A percentile compares a stretch with the other conserved stretches of the same genome.
phyloP scores from a whole-genome alignment of 345 rosid species.

The Odontarrhena argentea region DNA sequence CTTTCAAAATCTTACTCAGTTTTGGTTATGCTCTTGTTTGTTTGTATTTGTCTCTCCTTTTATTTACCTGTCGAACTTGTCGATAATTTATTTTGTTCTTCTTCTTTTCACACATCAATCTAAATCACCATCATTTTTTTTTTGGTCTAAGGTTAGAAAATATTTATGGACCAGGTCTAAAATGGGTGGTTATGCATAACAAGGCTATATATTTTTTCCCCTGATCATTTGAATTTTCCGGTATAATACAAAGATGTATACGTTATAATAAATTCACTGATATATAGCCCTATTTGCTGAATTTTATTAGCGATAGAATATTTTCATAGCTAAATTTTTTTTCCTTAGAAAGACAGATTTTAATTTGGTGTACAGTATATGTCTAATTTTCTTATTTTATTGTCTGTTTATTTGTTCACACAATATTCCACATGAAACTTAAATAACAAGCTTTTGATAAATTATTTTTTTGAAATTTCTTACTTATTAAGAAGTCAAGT shows the following conservation, averaged over 20 bases:
- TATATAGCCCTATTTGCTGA: too few relatives aligned
- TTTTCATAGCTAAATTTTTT: too few relatives aligned
- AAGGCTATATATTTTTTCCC: neutral
- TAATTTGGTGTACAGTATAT: too few relatives aligned
- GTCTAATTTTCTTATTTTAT: too few relatives aligned
- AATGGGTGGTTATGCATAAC: neutral
- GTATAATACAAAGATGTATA: neutral
- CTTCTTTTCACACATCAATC: constrained; percentile 36
- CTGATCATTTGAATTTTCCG: neutral
- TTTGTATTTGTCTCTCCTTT: constrained; percentile 12
- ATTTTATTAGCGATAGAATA: neutral
- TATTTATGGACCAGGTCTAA: neutral
- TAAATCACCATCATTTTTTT: neutral
- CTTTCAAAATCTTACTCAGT: constrained; percentile 30
- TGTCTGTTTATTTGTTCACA: neutral
- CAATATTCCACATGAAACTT: neutral
- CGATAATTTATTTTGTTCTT: constrained; percentile 15
- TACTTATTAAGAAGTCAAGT: constrained; percentile 3
- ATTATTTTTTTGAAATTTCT: neutral
- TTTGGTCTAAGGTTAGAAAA: neutral
- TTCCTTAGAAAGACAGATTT: too few relatives aligned
- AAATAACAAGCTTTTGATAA: neutral
- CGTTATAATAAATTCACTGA: neutral
- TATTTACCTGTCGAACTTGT: constrained; percentile 7
- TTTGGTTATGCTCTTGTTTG: constrained; percentile 35